Conservation (phyloP, 345 rosid species). For the Eucalyptus guilfoylei region DNA sequence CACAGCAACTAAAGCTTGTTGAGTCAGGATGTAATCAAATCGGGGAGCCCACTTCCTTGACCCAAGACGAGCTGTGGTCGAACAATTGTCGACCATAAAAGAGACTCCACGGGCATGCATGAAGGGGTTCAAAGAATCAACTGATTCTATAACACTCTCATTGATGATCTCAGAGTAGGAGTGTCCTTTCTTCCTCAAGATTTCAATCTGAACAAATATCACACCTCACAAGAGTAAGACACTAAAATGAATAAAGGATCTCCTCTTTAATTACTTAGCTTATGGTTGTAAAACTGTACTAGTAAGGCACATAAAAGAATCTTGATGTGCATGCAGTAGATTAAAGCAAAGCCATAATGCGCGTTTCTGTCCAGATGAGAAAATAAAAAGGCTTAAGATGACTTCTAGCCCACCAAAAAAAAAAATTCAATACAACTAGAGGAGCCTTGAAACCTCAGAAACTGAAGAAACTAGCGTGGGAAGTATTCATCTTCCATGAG, state of each 20-base stretch:
- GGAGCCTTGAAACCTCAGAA: not conserved
- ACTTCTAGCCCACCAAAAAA: not conserved
- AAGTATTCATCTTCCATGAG: not conserved
- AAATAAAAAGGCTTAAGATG: not conserved
- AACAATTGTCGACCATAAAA: constrained; percentile 94
- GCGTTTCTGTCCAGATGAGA: not conserved
- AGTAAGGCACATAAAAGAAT: not conserved
- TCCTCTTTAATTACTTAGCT: not conserved
- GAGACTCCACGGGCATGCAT: constrained; percentile 98
- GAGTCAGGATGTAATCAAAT: constrained; percentile 75
- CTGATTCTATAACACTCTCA: constrained; percentile 85
- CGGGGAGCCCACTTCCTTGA: constrained; percentile 96
- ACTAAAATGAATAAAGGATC: not conserved
- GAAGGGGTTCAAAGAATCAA: constrained; percentile 88
- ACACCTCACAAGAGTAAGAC: not conserved
- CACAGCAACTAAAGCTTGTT: constrained; percentile 68
- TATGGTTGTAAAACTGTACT: not conserved
- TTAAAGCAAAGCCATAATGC: not conserved
- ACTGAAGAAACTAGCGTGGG: not conserved
- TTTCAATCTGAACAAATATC: constrained; percentile 46
- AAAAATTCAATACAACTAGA: not conserved
- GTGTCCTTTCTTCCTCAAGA: constrained; percentile 95
- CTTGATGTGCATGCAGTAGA: not conserved
- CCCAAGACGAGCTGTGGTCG: constrained; percentile 88
- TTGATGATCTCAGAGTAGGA: constrained; percentile 91